phyloP scores from a whole-genome alignment of 352 stramenopile species.

The Globisporangium camurandrum region DNA sequence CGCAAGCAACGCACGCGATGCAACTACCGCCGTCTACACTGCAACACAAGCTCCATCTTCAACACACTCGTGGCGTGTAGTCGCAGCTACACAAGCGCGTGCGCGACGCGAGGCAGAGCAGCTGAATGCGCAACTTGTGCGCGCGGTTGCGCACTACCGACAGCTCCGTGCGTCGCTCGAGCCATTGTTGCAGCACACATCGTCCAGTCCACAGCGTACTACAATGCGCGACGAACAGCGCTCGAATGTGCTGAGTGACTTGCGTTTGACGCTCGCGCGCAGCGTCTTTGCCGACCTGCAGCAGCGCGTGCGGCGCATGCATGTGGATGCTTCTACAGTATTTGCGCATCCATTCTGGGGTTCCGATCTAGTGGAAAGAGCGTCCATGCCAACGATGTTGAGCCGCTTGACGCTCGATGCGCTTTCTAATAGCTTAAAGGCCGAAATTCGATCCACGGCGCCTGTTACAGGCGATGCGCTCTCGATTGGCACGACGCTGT shows the following conservation, averaged over 20 bases:
- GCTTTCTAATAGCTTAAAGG: too few relatives aligned
- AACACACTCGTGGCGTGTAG: conserved; percentile 36
- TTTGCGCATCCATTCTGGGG: not conserved
- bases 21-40: not conserved
- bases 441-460: conserved; percentile 3
- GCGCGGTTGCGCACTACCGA: conserved; percentile 26
- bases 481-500: not conserved
- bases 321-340: not conserved
- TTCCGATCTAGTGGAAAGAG: too few relatives aligned
- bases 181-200: conserved; percentile 27
- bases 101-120: conserved; percentile 27
- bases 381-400: not conserved
- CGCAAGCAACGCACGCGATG: not conserved
- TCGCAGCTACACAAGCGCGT: conserved; percentile 28
- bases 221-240: not conserved
- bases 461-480: not conserved
- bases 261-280: not conserved
- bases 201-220: too few relatives aligned
- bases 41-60: not conserved
- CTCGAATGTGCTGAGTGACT: too few relatives aligned
- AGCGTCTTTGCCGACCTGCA: not conserved
- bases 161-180: conserved; percentile 33
- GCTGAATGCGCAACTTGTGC: conserved; percentile 35
- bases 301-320: not conserved
- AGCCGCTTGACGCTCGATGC: too few relatives aligned